These are phyloP conservation scores for Monilinia aucupariae DNA, from an alignment of 2,329 filamentous ascomycete genomes.

Conservation along the genomic window DNA sequence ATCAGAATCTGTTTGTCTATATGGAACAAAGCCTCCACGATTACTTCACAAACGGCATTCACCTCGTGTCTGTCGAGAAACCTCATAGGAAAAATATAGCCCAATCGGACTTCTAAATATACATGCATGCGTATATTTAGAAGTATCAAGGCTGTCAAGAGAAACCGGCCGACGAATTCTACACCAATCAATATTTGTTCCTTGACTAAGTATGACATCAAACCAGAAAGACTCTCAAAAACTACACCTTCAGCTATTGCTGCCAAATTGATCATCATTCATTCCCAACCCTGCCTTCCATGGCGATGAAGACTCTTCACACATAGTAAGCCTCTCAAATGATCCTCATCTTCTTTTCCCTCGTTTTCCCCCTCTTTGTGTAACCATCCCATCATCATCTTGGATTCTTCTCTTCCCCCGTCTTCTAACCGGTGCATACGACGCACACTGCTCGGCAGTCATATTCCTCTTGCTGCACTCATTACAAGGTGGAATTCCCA, in stretches of 20 bases:
- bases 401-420: slow-evolving; percentile 1
- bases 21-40: background rate
- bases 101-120: background rate
- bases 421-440: background rate
- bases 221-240: background rate
- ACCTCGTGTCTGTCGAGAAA: background rate
- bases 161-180: background rate
- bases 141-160: background rate
- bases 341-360: background rate
- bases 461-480: slow-evolving; percentile 12
- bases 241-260: background rate
- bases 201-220: background rate
- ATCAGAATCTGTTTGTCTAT: background rate
- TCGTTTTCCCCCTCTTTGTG: slow-evolving; percentile 5
- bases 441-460: slow-evolving; percentile 6
- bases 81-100: background rate
- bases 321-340: background rate
- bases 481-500: slow-evolving; percentile 13
- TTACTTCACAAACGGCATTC: background rate
- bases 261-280: background rate
- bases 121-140: background rate
- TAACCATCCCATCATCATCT: slow-evolving; percentile 4
- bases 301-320: background rate
- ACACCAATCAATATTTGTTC: slow-evolving; percentile 4
- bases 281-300: background rate